Evolutionary conservation across 495 filamentous ascomycete species (phyloP), one percentile per base, ranked within the genome.

Genomic region (Daldinia vernicosa): DNA sequence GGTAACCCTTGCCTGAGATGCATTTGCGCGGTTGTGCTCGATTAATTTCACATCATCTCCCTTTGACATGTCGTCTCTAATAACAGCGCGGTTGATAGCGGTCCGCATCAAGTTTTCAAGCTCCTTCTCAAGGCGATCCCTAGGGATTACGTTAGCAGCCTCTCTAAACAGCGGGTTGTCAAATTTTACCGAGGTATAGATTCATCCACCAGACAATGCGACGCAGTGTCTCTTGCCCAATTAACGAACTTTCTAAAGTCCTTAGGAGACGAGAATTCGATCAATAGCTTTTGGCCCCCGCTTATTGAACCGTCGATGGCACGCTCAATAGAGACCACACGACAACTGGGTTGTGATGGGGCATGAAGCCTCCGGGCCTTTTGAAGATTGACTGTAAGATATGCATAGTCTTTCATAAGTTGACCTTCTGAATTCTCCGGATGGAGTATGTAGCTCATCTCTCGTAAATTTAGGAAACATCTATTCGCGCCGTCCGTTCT

Each of bases 21-120:
- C 40, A 45, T 28, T 27, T 33, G 45, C 53, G 9, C 12, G 19
- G 28, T 77, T 77, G 19, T 74, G 63, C 55, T 72, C 27, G 1
- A 77, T 72, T 9, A 76, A 59, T 8, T 51, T 74, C 14, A 77
- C 53, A 52, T 77, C 75, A 43, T 74, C 71, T 37, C 61, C 66
- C 6, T 40, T 54, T 12, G 4, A 7, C 9, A 35, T 26, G 11
- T 62, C 32, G n/a, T 60, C 70, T 19, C 32, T 50, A 14, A 60
- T 39, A 32, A 26, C 15, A 22, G 47, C 30, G 14, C 7, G 66
- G 9, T 39, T 60, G n/a, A 0, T 37, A 15, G 73, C 68, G 45
- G 35, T 27, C 15, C 4, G 15, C 9, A 72, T 52, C 55, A 69
- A 14, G 9, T 66, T n/a, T 2, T 58, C 11, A 28, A 77, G 45